Conservation (phyloP, 495 filamentous ascomycete species). For the Aspergillus diversus region DNA sequence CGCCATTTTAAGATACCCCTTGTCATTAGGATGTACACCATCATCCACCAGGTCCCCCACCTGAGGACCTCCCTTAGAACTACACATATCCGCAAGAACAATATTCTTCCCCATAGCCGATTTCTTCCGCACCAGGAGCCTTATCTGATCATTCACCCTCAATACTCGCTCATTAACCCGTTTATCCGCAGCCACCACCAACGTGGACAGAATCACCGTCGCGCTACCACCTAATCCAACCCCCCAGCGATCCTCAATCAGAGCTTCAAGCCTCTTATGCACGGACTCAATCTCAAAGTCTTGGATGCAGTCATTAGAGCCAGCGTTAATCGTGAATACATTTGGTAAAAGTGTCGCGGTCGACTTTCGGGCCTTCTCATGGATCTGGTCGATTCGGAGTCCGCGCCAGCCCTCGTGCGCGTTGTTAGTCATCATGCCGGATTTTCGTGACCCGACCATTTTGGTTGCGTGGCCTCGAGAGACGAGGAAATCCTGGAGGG, state of each 20-base stretch:
- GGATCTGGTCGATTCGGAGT: slow-evolving; percentile 2
- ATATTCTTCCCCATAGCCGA: not conserved
- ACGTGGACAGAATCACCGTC: not conserved
- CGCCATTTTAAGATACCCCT: not conserved
- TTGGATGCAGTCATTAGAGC: not conserved
- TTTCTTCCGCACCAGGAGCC: not conserved
- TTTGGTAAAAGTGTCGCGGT: not conserved
- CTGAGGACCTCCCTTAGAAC: not conserved
- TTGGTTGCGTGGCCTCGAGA: not conserved
- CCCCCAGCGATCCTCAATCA: not conserved
- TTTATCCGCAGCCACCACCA: not conserved
- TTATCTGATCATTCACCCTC: not conserved
- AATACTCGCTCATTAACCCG: not conserved
- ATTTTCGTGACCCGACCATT: not conserved
- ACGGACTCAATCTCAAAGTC: not conserved
- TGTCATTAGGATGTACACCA: not conserved
- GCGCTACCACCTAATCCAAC: not conserved
- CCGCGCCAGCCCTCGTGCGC: slow-evolving; percentile 8
- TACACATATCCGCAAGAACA: not conserved
- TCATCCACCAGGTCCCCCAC: not conserved
- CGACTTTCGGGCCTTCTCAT: not conserved
- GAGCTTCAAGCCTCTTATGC: not conserved
- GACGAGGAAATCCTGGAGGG: not conserved
- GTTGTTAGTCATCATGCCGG: not conserved
- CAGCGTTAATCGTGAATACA: not conserved